Evolutionary conservation across 2,329 filamentous ascomycete species (phyloP).

Genomic region (Metarhizium humberi): DNA sequence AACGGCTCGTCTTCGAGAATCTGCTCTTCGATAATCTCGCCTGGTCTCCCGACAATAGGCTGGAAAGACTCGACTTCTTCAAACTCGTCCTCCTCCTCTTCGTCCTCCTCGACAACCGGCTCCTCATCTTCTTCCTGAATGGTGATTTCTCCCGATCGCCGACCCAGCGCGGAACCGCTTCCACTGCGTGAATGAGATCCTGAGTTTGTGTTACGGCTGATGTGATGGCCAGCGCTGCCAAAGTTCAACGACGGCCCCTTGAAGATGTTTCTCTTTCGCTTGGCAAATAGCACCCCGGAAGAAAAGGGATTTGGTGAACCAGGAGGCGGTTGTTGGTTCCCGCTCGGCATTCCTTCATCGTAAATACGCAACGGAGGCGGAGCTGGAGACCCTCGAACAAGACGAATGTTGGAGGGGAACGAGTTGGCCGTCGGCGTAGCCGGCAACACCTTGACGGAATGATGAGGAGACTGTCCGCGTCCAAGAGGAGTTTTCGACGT

Average conservation of each 20-base stretch:
- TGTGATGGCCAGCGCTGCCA: conserved; percentile 25
- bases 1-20: conserved; percentile 32
- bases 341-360: conserved; percentile 47
- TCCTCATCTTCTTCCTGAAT: conserved; percentile 59
- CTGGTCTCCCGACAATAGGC: conserved; percentile 35
- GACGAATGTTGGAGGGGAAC: conserved; percentile 79
- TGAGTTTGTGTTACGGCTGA: conserved; percentile 28
- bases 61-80: conserved; percentile 53
- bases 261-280: conserved; percentile 71
- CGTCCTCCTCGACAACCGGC: conserved; percentile 21
- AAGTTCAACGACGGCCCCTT: conserved; percentile 66
- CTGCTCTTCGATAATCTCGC: conserved; percentile 36
- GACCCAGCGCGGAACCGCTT: conserved; percentile 53
- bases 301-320: conserved; percentile 50
- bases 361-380: conserved; percentile 42
- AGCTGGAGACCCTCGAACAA: conserved; percentile 56
- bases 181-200: conserved; percentile 44
- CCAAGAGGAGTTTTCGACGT: conserved; percentile 58
- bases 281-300: conserved; percentile 65
- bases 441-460: conserved; percentile 90
- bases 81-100: conserved; percentile 34
- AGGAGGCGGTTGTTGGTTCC: conserved; percentile 26
- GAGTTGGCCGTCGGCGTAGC: conserved; percentile 67
- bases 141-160: conserved; percentile 64
- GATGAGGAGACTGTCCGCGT: conserved; percentile 66